A percentile compares a stretch with the other conserved stretches of the same genome.
Evolutionary conservation across 225 moss, liverwort and hornwort species (phyloP).

Genomic region (Thuidium tamariscinum): DNA sequence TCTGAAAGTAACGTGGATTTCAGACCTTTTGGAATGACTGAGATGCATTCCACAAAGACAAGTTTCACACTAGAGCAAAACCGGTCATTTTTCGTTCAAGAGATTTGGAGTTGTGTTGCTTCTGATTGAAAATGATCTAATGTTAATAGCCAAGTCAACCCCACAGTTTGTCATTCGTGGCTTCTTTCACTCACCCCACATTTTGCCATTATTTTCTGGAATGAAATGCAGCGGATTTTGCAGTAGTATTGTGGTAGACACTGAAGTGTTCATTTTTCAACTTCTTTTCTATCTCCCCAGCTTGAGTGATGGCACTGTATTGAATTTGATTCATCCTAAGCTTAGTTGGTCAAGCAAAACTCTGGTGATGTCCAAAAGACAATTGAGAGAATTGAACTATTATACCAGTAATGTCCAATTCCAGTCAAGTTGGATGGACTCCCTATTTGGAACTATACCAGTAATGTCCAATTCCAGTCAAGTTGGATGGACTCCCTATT

Average conservation of each 20-base stretch:
- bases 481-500: not conserved
- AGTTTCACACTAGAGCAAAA: no score
- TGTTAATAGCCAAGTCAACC: no score
- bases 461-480: not conserved
- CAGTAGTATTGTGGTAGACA: not conserved
- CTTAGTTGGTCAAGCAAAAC: not conserved
- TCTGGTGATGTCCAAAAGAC: not conserved
- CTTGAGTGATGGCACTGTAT: no score
- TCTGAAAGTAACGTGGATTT: not conserved
- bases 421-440: not conserved
- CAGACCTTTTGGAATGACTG: not conserved
- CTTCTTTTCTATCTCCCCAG: not conserved
- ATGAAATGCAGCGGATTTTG: no score
- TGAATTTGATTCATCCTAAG: not conserved
- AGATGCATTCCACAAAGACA: not conserved
- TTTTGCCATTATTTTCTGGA: no score
- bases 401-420: not conserved
- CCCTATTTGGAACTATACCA: no score
- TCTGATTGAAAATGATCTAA: no score
- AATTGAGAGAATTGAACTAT: not conserved
- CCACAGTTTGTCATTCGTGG: no score
- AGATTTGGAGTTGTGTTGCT: no score
- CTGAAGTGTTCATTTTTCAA: not conserved
- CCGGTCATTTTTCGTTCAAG: no score
- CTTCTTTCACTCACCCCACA: no score